Percentiles rank a stretch among this genome's conserved stretches.
Evolutionary conservation across 768 basidiomycete species (phyloP).

Genomic region (Asterophora lycoperdoides): DNA sequence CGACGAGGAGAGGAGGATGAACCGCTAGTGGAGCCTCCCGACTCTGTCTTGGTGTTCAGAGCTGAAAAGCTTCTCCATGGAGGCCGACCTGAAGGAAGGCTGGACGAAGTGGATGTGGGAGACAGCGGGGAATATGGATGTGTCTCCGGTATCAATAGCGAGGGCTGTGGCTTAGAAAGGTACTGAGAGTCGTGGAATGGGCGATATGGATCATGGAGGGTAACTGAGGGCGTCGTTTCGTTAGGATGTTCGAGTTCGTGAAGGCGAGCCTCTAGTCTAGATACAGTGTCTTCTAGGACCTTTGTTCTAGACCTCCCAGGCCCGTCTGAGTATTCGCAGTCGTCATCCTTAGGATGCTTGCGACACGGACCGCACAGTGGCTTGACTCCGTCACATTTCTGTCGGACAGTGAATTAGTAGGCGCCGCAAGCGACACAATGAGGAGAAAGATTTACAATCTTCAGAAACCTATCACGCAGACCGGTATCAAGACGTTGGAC

Average conservation of each 20-base stretch:
- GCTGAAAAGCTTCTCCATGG: slow-evolving; percentile 34
- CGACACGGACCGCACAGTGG: slow-evolving; percentile 65
- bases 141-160: slow-evolving; percentile 29
- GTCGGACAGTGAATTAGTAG: slow-evolving; percentile 5
- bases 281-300: slow-evolving; percentile 55
- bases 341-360: slow-evolving; percentile 54
- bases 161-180: slow-evolving; percentile 30
- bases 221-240: slow-evolving; percentile 40
- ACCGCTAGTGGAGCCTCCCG: slow-evolving; percentile 38
- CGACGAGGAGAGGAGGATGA: slow-evolving; percentile 36
- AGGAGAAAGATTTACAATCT: slow-evolving; percentile 36
- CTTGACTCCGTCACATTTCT: slow-evolving; percentile 67
- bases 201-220: slow-evolving; percentile 49
- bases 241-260: slow-evolving; percentile 54
- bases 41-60: slow-evolving; percentile 36
- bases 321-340: slow-evolving; percentile 70
- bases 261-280: slow-evolving; percentile 52
- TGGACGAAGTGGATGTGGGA: slow-evolving; percentile 40
- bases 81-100: slow-evolving; percentile 43
- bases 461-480: slow-evolving; percentile 36
- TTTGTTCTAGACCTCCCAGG: slow-evolving; percentile 56
- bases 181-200: slow-evolving; percentile 28
- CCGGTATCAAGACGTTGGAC: neutral
- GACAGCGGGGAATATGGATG: slow-evolving; percentile 28
- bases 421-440: slow-evolving; percentile 1